phyloP scores from a whole-genome alignment of 164 flowering plant genomes.

The Tinospora cordifolia region DNA sequence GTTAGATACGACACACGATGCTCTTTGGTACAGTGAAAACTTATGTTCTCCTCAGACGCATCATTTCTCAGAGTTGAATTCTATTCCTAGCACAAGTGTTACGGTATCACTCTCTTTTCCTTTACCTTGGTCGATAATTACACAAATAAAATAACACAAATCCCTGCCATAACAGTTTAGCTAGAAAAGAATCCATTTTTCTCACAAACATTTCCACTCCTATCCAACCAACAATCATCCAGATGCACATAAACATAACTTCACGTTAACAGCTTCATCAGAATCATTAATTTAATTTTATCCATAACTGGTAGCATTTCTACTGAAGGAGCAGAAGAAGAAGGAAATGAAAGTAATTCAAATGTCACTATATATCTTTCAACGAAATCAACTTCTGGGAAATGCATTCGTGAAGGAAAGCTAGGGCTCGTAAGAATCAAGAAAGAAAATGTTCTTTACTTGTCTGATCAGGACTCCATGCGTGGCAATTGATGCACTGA shows the following conservation, averaged over 20 bases:
- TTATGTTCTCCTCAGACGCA: no score
- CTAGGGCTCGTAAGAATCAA: not conserved
- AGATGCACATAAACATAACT: not conserved
- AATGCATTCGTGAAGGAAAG: not conserved
- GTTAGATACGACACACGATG: no score
- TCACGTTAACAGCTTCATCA: not conserved
- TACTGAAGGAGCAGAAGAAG: not conserved
- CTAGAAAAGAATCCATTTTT: no score
- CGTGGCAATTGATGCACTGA: slow-evolving; percentile 84
- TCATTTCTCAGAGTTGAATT: no score
- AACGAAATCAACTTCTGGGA: not conserved
- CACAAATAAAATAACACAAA: no score
- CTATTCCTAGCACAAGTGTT: no score
- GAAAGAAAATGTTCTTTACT: slow-evolving; percentile 32
- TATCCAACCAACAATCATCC: not conserved
- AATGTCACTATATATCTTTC: not conserved
- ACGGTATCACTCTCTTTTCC: no score
- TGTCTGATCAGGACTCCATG: slow-evolving; percentile 88
- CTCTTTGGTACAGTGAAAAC: no score
- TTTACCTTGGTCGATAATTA: no score
- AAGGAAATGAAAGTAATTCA: not conserved
- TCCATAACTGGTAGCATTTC: no score
- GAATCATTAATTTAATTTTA: not conserved
- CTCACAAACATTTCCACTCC: no score
- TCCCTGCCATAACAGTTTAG: no score